Percentiles rank a stretch among this genome's conserved stretches.
phyloP scores from a whole-genome alignment of 768 basidiomycete genomes.

The Coprinopsis sp. region DNA sequence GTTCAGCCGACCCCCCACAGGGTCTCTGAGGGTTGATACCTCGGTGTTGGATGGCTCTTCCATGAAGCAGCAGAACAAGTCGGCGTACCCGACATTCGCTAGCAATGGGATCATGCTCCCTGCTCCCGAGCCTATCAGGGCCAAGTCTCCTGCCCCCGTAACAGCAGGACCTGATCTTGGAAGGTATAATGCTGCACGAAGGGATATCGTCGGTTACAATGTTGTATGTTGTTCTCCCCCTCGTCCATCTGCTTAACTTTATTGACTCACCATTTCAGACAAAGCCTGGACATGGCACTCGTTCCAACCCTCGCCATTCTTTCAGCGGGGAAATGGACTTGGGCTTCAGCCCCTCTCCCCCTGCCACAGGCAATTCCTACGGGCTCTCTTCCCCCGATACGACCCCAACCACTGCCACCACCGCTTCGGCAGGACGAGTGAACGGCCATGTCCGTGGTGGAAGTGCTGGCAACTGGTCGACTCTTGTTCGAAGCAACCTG shows the following conservation, averaged over 20 bases:
- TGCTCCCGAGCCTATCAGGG: slow-evolving; percentile 51
- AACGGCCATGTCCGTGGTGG: slow-evolving; percentile 73
- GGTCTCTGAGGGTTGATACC: slow-evolving; percentile 72
- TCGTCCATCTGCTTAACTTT: neutral
- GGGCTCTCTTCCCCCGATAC: slow-evolving; percentile 38
- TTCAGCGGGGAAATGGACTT: slow-evolving; percentile 68
- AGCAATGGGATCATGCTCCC: slow-evolving; percentile 57
- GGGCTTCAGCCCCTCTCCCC: slow-evolving; percentile 53
- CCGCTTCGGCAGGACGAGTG: slow-evolving; percentile 32
- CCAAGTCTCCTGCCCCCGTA: slow-evolving; percentile 73
- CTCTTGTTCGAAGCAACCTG: slow-evolving; percentile 51
- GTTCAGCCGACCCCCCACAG: slow-evolving; percentile 58
- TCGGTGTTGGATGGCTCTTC: slow-evolving; percentile 54
- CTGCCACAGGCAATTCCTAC: slow-evolving; percentile 43
- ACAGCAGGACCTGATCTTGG: slow-evolving; percentile 86
- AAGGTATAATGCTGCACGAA: slow-evolving; percentile 60
- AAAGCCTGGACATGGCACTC: slow-evolving; percentile 43
- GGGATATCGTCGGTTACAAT: slow-evolving; percentile 70
- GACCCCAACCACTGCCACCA: slow-evolving; percentile 10
- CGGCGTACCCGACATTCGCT: slow-evolving; percentile 71
- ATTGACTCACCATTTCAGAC: slow-evolving; percentile 24
- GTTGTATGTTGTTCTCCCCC: slow-evolving; percentile 41
- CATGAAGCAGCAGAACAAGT: slow-evolving; percentile 70
- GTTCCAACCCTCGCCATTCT: slow-evolving; percentile 63
- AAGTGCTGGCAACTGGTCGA: slow-evolving; percentile 78